phyloP scores from a whole-genome alignment of 2,329 filamentous ascomycete species.

The Fusarium equiseti region DNA sequence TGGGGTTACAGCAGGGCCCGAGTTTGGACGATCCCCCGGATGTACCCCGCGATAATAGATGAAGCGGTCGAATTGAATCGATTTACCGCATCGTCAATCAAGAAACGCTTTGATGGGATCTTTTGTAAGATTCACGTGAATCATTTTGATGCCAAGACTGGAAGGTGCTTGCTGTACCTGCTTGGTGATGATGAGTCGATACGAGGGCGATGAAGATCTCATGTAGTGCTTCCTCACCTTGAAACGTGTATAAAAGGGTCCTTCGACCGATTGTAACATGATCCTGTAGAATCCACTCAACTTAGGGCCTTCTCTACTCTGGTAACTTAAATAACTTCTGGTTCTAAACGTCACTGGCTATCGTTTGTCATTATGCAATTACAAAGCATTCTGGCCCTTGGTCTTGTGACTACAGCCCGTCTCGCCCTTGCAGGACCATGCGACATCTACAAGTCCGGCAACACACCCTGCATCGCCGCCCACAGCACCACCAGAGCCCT shows the following conservation, averaged over 20 bases:
- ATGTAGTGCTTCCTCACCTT: accelerated
- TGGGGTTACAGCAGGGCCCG: slow-evolving; percentile 12
- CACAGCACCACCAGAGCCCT: slow-evolving; percentile 25
- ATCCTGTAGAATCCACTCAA: not conserved
- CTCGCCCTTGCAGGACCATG: slow-evolving; percentile 25
- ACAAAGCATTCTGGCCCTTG: slow-evolving; percentile 14
- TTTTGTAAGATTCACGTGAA: not conserved
- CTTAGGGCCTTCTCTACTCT: accelerated
- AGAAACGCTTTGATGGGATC: no score
- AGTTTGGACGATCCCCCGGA: slow-evolving; percentile 15
- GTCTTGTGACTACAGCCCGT: slow-evolving; percentile 1
- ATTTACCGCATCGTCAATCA: no score
- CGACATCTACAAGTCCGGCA: slow-evolving; percentile 23
- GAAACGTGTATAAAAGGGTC: not conserved
- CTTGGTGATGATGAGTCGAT: not conserved
- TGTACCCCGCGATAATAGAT: slow-evolving; percentile 12
- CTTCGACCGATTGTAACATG: not conserved
- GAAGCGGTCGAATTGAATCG: slow-evolving; percentile 17
- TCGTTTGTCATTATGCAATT: slow-evolving; percentile 1
- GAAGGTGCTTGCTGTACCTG: not conserved
- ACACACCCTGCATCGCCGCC: slow-evolving; percentile 28
- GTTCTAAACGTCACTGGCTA: no score
- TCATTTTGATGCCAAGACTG: not conserved
- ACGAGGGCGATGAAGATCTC: not conserved
- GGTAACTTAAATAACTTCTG: not conserved